phyloP scores from a whole-genome alignment of 805 yeast species.

The Saccharomycopsis lassenensis region DNA sequence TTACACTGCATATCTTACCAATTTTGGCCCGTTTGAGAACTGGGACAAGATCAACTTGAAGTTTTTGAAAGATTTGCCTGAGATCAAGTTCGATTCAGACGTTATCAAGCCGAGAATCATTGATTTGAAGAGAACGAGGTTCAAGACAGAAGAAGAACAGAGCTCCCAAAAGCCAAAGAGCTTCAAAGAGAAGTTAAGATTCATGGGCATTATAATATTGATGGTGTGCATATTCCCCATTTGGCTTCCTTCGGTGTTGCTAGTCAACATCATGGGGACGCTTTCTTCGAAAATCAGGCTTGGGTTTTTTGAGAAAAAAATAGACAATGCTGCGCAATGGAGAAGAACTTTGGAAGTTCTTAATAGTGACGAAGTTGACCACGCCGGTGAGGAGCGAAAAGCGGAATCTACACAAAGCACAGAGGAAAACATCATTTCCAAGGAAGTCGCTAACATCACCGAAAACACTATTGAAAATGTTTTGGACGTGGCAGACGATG shows the following conservation, averaged over 20 bases:
- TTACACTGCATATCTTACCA: conserved; percentile 69
- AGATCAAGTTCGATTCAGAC: conserved; percentile 27
- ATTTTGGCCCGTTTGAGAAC: conserved; percentile 63
- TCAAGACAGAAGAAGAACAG: conserved; percentile 8
- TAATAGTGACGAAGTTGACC: conserved; percentile 16
- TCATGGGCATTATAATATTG: conserved; percentile 20
- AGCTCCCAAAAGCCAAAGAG: conserved; percentile 14
- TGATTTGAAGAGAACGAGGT: conserved; percentile 31
- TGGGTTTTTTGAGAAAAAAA: conserved; percentile 19
- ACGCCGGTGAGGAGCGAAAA: conserved; percentile 21
- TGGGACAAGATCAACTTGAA: conserved; percentile 38
- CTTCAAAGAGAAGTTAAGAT: conserved; percentile 20
- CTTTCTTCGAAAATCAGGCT: conserved; percentile 9
- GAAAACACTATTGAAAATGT: conserved; percentile 16
- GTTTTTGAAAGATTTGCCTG: conserved; percentile 32
- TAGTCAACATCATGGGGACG: conserved; percentile 18
- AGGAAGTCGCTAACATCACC: conserved; percentile 18
- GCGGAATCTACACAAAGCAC: conserved; percentile 17
- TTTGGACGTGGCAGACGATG: conserved; percentile 14
- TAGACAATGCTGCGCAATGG: conserved; percentile 18
- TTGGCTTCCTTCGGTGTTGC: conserved; percentile 39
- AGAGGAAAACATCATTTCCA: conserved; percentile 7
- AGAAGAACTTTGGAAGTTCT: conserved; percentile 1
- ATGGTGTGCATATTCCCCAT: conserved; percentile 29
- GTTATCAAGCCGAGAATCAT: conserved; percentile 38